Evolutionary conservation across 106 monocot species (phyloP).

Genomic region (Platanthera guangdongensis): DNA sequence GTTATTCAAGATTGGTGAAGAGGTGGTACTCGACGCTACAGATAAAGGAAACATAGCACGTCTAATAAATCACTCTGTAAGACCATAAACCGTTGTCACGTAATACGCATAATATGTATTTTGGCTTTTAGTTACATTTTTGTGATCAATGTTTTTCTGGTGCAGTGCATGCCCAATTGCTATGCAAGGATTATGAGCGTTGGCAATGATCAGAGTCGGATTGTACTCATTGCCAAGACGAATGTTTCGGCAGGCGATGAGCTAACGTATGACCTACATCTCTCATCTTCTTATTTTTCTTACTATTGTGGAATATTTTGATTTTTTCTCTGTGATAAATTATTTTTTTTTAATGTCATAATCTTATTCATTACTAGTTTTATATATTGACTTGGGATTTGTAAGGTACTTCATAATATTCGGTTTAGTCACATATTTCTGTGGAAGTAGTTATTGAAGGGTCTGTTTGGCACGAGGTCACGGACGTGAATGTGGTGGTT

Average conservation of each 20-base stretch:
- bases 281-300: not conserved
- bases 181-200: conserved; percentile 92
- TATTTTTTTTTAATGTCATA: not conserved
- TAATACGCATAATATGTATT: not conserved
- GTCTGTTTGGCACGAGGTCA: too few species aligned
- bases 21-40: conserved; percentile 86
- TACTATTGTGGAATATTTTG: not conserved
- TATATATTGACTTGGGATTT: not conserved
- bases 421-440: too few species aligned
- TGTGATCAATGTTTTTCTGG: not conserved
- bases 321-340: not conserved
- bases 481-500: too few species aligned
- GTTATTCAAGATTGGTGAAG: conserved; percentile 92
- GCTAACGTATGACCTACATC: conserved; percentile 49
- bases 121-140: not conserved
- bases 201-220: conserved; percentile 55
- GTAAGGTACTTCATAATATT: too few species aligned
- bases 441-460: too few species aligned
- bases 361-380: not conserved
- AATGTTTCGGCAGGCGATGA: conserved; percentile 75
- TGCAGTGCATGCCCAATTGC: conserved; percentile 95
- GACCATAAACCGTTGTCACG: not conserved
- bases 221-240: conserved; percentile 81
- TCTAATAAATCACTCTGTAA: conserved; percentile 86
- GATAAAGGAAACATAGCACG: conserved; percentile 89